A percentile compares a stretch with the other conserved stretches of the same genome.
phyloP scores from a whole-genome alignment of 345 rosid genomes.

The Gossypium australe region DNA sequence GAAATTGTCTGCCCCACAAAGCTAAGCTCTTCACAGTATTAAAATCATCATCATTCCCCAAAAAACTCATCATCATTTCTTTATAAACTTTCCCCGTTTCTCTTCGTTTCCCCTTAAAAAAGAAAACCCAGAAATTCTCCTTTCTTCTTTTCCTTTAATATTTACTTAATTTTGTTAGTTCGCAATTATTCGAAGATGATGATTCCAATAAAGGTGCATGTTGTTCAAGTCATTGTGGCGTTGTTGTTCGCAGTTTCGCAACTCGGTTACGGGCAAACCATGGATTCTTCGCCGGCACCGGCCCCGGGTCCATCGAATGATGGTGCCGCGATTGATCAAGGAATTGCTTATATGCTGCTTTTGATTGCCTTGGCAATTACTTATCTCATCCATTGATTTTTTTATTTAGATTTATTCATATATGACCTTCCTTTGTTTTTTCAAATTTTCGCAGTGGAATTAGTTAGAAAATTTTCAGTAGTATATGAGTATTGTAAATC shows the following conservation, averaged over 20 bases:
- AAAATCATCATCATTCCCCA: not conserved
- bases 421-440: not conserved
- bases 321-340: conserved; percentile 7
- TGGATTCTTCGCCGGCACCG: conserved; percentile 5
- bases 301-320: not conserved
- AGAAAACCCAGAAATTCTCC: not conserved
- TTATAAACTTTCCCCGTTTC: not conserved
- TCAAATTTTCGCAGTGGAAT: not conserved
- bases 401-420: not conserved
- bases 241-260: not conserved
- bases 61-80: not conserved
- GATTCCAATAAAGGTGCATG: not conserved
- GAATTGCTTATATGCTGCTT: conserved; percentile 11
- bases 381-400: conserved; percentile 7
- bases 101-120: not conserved
- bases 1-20: not conserved
- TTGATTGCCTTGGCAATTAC: conserved; percentile 11
- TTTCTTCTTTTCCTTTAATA: not conserved
- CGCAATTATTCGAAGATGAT: not conserved
- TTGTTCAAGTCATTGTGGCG: not conserved
- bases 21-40: not conserved
- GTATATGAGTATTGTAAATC: no score
- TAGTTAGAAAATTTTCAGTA: not conserved
- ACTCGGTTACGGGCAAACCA: not conserved
- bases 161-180: not conserved